Evolutionary conservation across 2,329 filamentous ascomycete species (phyloP).

Genomic region (Lithohypha guttulata): DNA sequence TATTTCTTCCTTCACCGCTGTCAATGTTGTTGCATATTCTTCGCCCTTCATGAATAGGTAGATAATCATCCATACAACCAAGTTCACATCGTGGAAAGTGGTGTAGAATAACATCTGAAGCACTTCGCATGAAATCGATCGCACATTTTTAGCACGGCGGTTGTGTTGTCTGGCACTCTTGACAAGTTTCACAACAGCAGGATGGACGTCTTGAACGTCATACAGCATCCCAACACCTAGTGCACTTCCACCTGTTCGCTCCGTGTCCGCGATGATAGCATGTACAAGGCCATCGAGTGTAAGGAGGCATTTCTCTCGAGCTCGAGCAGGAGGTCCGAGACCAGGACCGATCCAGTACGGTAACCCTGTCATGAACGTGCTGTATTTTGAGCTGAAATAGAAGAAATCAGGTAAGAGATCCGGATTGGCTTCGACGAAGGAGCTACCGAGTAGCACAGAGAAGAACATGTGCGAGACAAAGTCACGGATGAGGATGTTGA

Average conservation of each 20-base stretch:
- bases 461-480: slow-evolving; percentile 43
- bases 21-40: slow-evolving; percentile 24
- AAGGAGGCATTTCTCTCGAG: slow-evolving; percentile 33
- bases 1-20: slow-evolving; percentile 37
- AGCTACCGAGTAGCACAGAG: slow-evolving; percentile 42
- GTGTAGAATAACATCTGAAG: slow-evolving; percentile 36
- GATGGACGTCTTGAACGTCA: slow-evolving; percentile 40
- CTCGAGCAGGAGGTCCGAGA: slow-evolving; percentile 38
- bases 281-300: slow-evolving; percentile 33
- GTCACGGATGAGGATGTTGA: slow-evolving; percentile 44
- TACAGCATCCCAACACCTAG: slow-evolving; percentile 9
- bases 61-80: slow-evolving; percentile 43
- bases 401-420: slow-evolving; percentile 45
- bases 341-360: slow-evolving; percentile 43
- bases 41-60: slow-evolving; percentile 34
- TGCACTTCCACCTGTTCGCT: slow-evolving; percentile 34
- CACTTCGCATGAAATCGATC: slow-evolving; percentile 9
- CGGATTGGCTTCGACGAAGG: slow-evolving; percentile 42
- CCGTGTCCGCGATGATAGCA: slow-evolving; percentile 33
- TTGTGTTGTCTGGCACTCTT: slow-evolving; percentile 11
- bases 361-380: slow-evolving; percentile 43
- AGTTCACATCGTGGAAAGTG: slow-evolving; percentile 41
- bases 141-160: neutral
- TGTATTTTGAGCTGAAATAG: slow-evolving; percentile 44
- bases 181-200: slow-evolving; percentile 34